Conservation (phyloP, 495 filamentous ascomycete species). For the Letharia lupina region DNA sequence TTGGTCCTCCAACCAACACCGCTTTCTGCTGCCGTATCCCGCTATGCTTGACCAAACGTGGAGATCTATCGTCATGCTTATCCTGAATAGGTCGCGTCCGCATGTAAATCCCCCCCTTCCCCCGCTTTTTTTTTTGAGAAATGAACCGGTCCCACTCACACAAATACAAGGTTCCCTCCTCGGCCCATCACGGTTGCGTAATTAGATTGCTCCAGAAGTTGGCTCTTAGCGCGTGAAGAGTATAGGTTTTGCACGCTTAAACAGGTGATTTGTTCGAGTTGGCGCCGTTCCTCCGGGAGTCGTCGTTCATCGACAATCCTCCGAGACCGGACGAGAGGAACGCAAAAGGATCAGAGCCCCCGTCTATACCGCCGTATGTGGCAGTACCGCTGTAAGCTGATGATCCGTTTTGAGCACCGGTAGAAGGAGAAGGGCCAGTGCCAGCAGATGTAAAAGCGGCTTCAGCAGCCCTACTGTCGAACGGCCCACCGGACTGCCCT, state of each 20-base stretch:
- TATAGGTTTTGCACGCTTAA: conserved; percentile 29
- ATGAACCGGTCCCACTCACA: conserved; percentile 7
- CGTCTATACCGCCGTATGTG: conserved; percentile 48
- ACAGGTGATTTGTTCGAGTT: conserved; percentile 58
- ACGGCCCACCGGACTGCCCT: conserved; percentile 73
- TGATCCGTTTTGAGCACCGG: conserved; percentile 46
- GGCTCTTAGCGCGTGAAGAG: background rate
- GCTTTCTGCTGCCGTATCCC: conserved; percentile 20
- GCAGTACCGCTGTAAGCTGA: conserved; percentile 36
- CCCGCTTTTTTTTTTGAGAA: background rate
- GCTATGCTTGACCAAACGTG: conserved; percentile 26
- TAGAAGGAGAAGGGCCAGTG: conserved; percentile 53
- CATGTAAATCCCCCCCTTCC: conserved; percentile 9
- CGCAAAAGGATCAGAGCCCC: conserved; percentile 73
- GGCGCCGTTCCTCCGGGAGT: conserved; percentile 73
- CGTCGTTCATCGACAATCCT: conserved; percentile 71
- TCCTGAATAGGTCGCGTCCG: conserved; percentile 26
- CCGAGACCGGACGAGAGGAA: conserved; percentile 80
- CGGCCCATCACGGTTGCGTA: background rate
- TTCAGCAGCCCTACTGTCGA: conserved; percentile 88
- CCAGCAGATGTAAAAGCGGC: conserved; percentile 83
- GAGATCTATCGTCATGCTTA: conserved; percentile 26
- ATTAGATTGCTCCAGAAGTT: background rate
- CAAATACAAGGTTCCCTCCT: conserved; percentile 8
- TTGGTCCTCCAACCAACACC: conserved; percentile 24